A percentile compares a stretch with the other conserved stretches of the same genome.
phyloP scores from a whole-genome alignment of 1,284 basidiomycete species.

The Acaromyces ingoldii region DNA sequence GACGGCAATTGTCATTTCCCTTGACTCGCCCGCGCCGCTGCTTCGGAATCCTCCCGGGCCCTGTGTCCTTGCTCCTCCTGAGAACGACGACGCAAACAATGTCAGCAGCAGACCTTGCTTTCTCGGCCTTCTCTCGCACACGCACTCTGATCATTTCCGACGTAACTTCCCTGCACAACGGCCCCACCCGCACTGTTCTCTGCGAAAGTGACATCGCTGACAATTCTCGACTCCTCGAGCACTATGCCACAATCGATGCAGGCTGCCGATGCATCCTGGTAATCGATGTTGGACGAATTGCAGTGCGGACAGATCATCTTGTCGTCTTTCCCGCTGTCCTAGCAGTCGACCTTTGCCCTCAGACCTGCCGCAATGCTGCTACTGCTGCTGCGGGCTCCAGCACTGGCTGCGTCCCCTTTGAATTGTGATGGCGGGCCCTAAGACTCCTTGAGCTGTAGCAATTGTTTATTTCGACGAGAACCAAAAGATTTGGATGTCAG shows the following conservation, averaged over 20 bases:
- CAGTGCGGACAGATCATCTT: constrained; percentile 48
- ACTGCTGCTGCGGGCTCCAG: too few species aligned
- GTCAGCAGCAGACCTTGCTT: not conserved
- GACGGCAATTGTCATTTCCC: constrained; percentile 82
- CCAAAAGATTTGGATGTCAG: too few species aligned
- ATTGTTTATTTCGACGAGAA: too few species aligned
- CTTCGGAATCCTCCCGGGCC: constrained; percentile 45
- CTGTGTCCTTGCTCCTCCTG: constrained; percentile 34
- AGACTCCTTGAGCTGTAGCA: too few species aligned
- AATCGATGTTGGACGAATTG: constrained; percentile 37
- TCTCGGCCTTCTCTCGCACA: constrained; percentile 37
- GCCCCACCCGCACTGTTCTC: constrained; percentile 88
- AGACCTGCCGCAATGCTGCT: too few species aligned
- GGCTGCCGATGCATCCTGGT: constrained; percentile 36
- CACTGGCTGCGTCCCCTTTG: too few species aligned
- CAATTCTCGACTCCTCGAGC: constrained; percentile 88
- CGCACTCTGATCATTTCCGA: constrained; percentile 86
- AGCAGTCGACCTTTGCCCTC: too few species aligned
- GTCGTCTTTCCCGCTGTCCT: too few species aligned
- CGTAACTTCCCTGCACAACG: constrained; percentile 89
- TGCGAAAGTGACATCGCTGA: constrained; percentile 86
- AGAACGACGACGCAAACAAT: not conserved
- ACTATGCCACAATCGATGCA: constrained; percentile 57
- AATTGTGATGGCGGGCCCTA: too few species aligned
- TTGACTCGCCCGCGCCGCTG: constrained; percentile 49